Conservation (phyloP, 1,284 basidiomycete species). For the Tranzscheliella williamsii region DNA sequence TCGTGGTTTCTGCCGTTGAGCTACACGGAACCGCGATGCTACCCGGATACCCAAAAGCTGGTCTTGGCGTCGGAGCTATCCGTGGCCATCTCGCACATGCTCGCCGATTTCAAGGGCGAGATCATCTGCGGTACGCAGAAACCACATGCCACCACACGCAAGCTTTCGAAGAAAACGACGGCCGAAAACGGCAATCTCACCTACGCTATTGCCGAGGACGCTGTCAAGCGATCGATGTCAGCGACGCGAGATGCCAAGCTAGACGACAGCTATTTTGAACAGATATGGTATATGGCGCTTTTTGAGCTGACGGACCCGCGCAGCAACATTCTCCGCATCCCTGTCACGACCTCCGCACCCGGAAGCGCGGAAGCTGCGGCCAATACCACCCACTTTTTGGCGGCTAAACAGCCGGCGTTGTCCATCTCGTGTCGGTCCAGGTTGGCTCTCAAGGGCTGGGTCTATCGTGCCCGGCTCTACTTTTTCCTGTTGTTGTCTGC, state of each 20-base stretch:
- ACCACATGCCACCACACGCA: conserved; percentile 21
- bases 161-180: conserved; percentile 9
- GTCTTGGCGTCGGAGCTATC: conserved; percentile 51
- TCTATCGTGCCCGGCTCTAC: conserved; percentile 26
- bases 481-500: conserved; percentile 6
- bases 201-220: conserved; percentile 15
- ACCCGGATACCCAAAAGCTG: conserved; percentile 56
- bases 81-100: conserved; percentile 30
- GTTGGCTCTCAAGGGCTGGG: conserved; percentile 28
- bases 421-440: conserved; percentile 29
- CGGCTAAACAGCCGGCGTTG: conserved; percentile 20
- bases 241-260: conserved; percentile 15
- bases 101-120: conserved; percentile 49
- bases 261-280: conserved; percentile 41
- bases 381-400: conserved; percentile 12
- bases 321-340: conserved; percentile 22
- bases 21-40: conserved; percentile 28
- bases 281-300: conserved; percentile 53
- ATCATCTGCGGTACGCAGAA: conserved; percentile 44
- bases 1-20: conserved; percentile 31
- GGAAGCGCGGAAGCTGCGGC: conserved; percentile 1
- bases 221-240: conserved; percentile 33
- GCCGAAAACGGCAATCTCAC: conserved; percentile 20
- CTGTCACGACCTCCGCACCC: conserved; percentile 5
- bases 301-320: conserved; percentile 42